phyloP scores from a whole-genome alignment of 2,329 filamentous ascomycete genomes.

The Penicillium verrucosum region DNA sequence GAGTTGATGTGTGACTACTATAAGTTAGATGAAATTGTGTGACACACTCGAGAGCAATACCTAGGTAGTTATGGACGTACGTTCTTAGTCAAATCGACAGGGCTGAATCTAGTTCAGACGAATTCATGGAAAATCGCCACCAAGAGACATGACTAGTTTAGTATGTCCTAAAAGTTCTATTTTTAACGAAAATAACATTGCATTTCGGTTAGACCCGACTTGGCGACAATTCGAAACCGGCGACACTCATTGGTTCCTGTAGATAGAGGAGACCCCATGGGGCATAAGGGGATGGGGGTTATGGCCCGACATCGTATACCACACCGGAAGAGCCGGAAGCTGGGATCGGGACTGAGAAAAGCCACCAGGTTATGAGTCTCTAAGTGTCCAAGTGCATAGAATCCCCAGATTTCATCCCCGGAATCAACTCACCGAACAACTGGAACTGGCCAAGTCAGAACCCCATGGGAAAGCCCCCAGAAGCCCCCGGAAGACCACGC shows the following conservation, averaged over 20 bases:
- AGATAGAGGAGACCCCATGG: background rate
- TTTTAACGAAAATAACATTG: background rate
- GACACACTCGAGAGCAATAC: background rate
- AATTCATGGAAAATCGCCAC: background rate
- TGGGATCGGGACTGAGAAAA: background rate
- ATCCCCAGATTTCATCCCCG: conserved; percentile 14
- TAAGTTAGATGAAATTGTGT: background rate
- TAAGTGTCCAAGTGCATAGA: background rate
- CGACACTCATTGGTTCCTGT: background rate
- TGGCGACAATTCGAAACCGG: background rate
- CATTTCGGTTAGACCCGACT: background rate
- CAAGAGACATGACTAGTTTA: background rate
- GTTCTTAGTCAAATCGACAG: background rate
- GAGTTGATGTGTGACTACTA: background rate
- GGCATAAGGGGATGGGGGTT: background rate
- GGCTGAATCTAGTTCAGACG: background rate
- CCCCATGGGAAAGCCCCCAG: background rate
- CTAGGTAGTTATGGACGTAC: too few relatives aligned
- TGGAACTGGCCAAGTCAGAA: conserved; percentile 13
- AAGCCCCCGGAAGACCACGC: too few relatives aligned
- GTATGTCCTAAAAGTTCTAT: too few relatives aligned
- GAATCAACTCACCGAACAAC: conserved; percentile 14
- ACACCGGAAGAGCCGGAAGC: background rate
- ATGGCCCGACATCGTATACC: background rate
- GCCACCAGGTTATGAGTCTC: background rate